These are phyloP conservation scores for Endocladia muricata DNA, from an alignment of 31 red algal species.

Conservation along the genomic window DNA sequence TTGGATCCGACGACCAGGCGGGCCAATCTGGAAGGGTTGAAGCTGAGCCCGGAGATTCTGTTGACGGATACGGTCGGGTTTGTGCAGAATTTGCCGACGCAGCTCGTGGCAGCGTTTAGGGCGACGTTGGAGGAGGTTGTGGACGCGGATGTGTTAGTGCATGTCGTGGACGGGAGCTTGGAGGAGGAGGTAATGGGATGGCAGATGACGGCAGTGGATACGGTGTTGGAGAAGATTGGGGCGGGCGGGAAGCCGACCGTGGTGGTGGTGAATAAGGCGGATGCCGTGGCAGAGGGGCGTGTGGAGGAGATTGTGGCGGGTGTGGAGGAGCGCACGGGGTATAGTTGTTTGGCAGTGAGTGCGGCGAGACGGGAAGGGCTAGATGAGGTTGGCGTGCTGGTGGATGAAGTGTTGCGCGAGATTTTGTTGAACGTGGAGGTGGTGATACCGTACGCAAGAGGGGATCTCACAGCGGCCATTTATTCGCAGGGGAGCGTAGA, in stretches of 20 bases:
- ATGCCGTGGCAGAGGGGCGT: conserved; percentile 32
- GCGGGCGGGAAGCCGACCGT: conserved; percentile 80
- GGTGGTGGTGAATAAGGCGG: conserved; percentile 85
- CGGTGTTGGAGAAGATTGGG: conserved; percentile 71
- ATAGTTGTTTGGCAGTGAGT: conserved; percentile 40
- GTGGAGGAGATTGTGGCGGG: not conserved
- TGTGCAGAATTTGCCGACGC: conserved; percentile 94
- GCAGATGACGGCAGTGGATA: conserved; percentile 80
- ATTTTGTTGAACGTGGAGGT: conserved; percentile 68
- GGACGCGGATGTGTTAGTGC: conserved; percentile 91
- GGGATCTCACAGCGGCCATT: conserved; percentile 63
- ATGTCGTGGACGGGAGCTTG: conserved; percentile 83
- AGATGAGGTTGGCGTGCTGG: conserved; percentile 46
- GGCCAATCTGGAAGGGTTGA: conserved; percentile 64
- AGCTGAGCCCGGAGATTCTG: conserved; percentile 66
- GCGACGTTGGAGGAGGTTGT: conserved; percentile 94
- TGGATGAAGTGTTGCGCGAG: conserved; percentile 68
- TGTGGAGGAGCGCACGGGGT: conserved; percentile 2
- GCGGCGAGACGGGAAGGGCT: conserved; percentile 65
- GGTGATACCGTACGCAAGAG: conserved; percentile 74
- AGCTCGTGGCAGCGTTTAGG: conserved; percentile 91
- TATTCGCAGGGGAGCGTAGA: conserved; percentile 76
- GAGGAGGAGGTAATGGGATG: conserved; percentile 34
- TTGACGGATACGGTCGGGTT: conserved; percentile 98
- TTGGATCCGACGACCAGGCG: conserved; percentile 90